These are phyloP conservation scores for Fusarium subglutinans DNA, from an alignment of 2,329 filamentous ascomycete species.

Conservation along the genomic window DNA sequence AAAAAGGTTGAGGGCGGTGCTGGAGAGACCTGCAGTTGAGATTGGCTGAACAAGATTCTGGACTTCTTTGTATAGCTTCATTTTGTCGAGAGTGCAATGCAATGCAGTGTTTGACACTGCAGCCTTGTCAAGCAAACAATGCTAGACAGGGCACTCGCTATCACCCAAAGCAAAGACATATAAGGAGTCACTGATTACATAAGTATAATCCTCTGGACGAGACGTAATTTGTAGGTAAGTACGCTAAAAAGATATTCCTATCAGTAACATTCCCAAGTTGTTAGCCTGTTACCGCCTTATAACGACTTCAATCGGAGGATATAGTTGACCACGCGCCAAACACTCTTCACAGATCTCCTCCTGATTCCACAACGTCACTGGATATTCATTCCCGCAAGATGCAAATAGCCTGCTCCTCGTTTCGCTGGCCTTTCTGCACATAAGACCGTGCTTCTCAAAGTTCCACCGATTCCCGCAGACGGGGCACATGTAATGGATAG, in stretches of 20 bases:
- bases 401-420: not conserved
- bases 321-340: not conserved
- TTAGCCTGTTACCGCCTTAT: not conserved
- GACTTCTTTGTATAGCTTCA: accelerated
- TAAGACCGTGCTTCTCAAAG: constrained; percentile 10
- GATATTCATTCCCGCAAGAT: not conserved
- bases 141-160: accelerated
- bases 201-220: accelerated
- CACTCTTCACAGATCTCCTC: not conserved
- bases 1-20: not conserved
- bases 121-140: not conserved
- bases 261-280: accelerated
- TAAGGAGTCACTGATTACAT: accelerated
- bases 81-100: not conserved
- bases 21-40: accelerated
- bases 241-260: not conserved
- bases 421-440: not conserved
- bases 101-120: not conserved
- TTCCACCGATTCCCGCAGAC: not conserved
- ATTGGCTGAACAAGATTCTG: accelerated
- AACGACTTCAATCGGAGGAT: not conserved
- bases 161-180: too few relatives aligned
- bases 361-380: not conserved
- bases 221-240: not conserved
- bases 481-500: constrained; percentile 2